phyloP scores from a whole-genome alignment of 2,329 filamentous ascomycete genomes.

The Diaporthe nobilis region DNA sequence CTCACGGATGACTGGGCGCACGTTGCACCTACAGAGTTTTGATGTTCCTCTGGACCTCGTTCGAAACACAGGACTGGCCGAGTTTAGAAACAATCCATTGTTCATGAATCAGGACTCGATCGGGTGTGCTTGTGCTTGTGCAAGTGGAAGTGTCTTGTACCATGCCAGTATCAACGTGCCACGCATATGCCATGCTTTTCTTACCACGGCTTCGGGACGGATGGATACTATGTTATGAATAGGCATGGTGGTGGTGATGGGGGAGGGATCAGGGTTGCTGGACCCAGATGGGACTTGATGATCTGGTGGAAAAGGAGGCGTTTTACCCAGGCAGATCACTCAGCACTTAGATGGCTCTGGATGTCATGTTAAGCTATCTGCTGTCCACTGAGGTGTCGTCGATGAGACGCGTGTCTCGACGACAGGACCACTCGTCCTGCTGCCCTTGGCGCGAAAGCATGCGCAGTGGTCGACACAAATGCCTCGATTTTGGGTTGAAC shows the following conservation, averaged over 20 bases:
- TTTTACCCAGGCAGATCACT: not conserved
- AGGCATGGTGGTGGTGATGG: not conserved
- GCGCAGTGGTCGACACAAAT: not conserved
- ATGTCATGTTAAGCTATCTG: not conserved
- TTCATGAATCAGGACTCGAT: not conserved
- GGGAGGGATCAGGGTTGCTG: conserved; percentile 15
- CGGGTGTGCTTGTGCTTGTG: not conserved
- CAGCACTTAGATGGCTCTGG: not conserved
- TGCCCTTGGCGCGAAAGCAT: not conserved
- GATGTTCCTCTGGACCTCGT: not conserved
- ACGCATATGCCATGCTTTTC: not conserved
- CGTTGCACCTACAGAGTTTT: not conserved
- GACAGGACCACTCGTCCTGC: not conserved
- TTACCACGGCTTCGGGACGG: not conserved
- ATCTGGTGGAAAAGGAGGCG: not conserved
- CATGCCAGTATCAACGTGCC: not conserved
- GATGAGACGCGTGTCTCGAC: conserved; percentile 13
- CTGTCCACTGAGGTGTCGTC: conserved; percentile 15
- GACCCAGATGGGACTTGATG: not conserved
- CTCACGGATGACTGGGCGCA: not conserved
- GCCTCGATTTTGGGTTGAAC: not conserved
- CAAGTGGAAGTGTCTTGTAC: not conserved
- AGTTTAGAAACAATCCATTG: conserved; percentile 23
- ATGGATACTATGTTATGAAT: not conserved
- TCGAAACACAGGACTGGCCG: conserved; percentile 12